Evolutionary conservation across 306 rosid species (phyloP).

Genomic region (Citrullus amarus): DNA sequence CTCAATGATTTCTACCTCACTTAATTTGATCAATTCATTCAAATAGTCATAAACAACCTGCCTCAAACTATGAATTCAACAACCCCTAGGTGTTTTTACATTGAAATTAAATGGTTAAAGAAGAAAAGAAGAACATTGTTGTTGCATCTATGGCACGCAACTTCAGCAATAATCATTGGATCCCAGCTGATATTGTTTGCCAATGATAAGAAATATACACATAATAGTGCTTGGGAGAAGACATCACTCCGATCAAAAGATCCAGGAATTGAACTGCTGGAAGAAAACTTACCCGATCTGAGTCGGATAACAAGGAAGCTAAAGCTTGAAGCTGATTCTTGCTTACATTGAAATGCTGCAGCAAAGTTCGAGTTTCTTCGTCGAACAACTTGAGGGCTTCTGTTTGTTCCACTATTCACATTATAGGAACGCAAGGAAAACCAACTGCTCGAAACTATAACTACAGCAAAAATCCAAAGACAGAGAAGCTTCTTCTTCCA

Average conservation of each 20-base stretch:
- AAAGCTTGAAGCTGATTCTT: slow-evolving; percentile 52
- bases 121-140: slow-evolving; percentile 5
- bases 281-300: slow-evolving; percentile 66
- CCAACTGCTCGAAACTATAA: slow-evolving; percentile 29
- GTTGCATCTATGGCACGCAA: slow-evolving; percentile 4
- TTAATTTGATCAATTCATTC: background rate
- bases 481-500: slow-evolving; percentile 35
- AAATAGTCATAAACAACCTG: background rate
- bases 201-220: background rate
- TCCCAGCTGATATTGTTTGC: background rate
- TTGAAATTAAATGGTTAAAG: background rate
- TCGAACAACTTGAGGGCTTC: slow-evolving; percentile 26
- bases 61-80: background rate
- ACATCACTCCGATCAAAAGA: background rate
- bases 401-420: slow-evolving; percentile 25
- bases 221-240: background rate
- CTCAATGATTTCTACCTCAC: background rate
- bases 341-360: slow-evolving; percentile 61
- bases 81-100: background rate
- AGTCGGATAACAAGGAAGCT: slow-evolving; percentile 43
- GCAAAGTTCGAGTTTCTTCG: slow-evolving; percentile 37
- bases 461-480: slow-evolving; percentile 35
- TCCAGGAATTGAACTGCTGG: background rate
- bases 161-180: background rate
- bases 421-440: slow-evolving; percentile 30